A percentile compares a stretch with the other conserved stretches of the same genome.
phyloP scores from a whole-genome alignment of 2,329 filamentous ascomycete species.

The Coniochaeta prunicola region DNA sequence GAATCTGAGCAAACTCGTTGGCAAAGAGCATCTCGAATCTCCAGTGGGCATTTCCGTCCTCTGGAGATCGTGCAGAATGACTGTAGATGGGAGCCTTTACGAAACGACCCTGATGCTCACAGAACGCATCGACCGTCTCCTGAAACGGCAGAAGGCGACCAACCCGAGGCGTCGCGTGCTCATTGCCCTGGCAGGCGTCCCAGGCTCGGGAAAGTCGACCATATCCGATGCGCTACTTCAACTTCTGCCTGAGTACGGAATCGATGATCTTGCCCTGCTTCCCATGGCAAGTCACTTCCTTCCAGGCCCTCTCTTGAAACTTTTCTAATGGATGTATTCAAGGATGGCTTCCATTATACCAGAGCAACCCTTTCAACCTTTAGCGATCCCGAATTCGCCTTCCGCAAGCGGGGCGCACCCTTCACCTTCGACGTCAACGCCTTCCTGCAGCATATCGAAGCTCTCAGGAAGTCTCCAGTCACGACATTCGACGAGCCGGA shows the following conservation, averaged over 20 bases:
- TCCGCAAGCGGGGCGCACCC: conserved; percentile 20
- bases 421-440: conserved; percentile 22
- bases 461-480: conserved; percentile 15
- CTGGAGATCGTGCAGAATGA: background rate
- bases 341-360: conserved; percentile 24
- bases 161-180: conserved; percentile 13
- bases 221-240: conserved; percentile 15
- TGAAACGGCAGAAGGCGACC: background rate
- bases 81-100: background rate
- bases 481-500: conserved; percentile 11
- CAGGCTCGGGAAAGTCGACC: conserved; percentile 23
- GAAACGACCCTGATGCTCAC: conserved; percentile 3
- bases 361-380: conserved; percentile 13
- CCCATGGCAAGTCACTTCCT: conserved; percentile 15
- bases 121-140: conserved; percentile 5
- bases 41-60: background rate
- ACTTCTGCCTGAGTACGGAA: conserved; percentile 7
- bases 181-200: conserved; percentile 22
- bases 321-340: background rate
- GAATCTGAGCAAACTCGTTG: background rate
- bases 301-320: background rate
- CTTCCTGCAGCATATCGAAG: conserved; percentile 14
- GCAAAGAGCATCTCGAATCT: background rate
- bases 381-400: conserved; percentile 14
- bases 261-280: conserved; percentile 13